Percentiles rank a stretch among this genome's conserved stretches.
Evolutionary conservation across 495 filamentous ascomycete genomes (phyloP).

Genomic region (Rostrohypoxylon terebratum): DNA sequence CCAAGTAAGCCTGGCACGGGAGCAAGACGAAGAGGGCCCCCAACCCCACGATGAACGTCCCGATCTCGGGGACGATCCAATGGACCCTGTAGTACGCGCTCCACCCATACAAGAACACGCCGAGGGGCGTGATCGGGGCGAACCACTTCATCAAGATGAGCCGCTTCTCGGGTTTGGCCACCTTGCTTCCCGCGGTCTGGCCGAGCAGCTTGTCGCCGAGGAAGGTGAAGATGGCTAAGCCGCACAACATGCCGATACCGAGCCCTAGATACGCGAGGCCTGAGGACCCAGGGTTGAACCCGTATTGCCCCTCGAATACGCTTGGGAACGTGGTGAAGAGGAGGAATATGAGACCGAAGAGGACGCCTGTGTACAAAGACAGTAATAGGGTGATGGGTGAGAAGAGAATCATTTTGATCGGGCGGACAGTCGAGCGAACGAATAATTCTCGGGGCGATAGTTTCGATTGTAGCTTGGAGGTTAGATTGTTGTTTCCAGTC

Average conservation of each 20-base stretch:
- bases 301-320: constrained; percentile 57
- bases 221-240: constrained; percentile 40
- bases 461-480: constrained; percentile 49
- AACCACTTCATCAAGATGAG: constrained; percentile 48
- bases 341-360: constrained; percentile 59
- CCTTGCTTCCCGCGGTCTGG: constrained; percentile 3
- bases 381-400: constrained; percentile 62
- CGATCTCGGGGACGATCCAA: constrained; percentile 67
- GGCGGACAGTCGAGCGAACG: constrained; percentile 56
- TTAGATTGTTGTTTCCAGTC: constrained; percentile 65
- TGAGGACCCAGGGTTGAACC: constrained; percentile 46
- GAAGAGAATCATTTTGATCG: constrained; percentile 64
- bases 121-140: constrained; percentile 39
- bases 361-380: constrained; percentile 54
- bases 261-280: constrained; percentile 64
- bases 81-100: constrained; percentile 43
- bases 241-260: constrained; percentile 58
- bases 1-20: constrained; percentile 61
- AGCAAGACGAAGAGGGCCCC: constrained; percentile 59
- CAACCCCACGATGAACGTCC: constrained; percentile 55
- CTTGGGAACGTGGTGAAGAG: constrained; percentile 64
- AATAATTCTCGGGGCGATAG: constrained; percentile 50
- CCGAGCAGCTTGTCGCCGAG: constrained; percentile 52
- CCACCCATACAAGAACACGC: constrained; percentile 53
- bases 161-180: constrained; percentile 32